A percentile compares a stretch with the other conserved stretches of the same genome.
These are phyloP conservation scores for Trametes sp. DNA, from an alignment of 1,284 basidiomycete species.

Conservation along the genomic window DNA sequence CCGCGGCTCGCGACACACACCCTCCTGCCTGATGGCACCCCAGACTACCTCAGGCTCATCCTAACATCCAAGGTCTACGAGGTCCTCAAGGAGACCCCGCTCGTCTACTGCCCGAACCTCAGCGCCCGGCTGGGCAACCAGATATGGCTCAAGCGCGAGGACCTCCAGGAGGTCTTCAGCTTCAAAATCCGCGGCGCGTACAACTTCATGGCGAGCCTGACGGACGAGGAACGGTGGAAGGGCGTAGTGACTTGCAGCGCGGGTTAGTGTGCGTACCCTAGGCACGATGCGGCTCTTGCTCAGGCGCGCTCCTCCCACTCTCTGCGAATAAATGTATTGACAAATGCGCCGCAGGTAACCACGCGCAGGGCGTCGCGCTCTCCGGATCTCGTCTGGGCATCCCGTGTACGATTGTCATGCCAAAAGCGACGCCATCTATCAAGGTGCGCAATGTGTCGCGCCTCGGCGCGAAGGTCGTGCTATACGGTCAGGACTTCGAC, in stretches of 20 bases:
- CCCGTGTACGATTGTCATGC: slow-evolving; percentile 99
- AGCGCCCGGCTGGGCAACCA: slow-evolving; percentile 90
- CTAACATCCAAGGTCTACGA: slow-evolving; percentile 95
- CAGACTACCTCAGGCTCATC: slow-evolving; percentile 95
- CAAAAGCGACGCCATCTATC: slow-evolving; percentile 93
- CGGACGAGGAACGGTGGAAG: slow-evolving; percentile 92
- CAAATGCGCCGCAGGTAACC: slow-evolving; percentile 76
- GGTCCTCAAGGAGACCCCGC: slow-evolving; percentile 91
- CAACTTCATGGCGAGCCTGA: slow-evolving; percentile 96
- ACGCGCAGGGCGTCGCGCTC: slow-evolving; percentile 98
- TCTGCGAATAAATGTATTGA: neutral
- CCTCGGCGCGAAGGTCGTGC: slow-evolving; percentile 92
- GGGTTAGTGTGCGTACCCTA: slow-evolving; percentile 75
- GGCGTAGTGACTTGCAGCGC: slow-evolving; percentile 98
- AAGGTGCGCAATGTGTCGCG: slow-evolving; percentile 95
- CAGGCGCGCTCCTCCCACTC: neutral
- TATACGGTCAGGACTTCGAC: slow-evolving; percentile 95
- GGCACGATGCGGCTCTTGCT: slow-evolving; percentile 1
- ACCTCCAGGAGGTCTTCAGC: slow-evolving; percentile 96
- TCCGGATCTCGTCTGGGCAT: slow-evolving; percentile 88
- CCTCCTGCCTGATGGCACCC: slow-evolving; percentile 74
- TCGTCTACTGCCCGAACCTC: slow-evolving; percentile 87
- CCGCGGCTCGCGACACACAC: slow-evolving; percentile 73
- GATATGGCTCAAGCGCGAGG: slow-evolving; percentile 95
- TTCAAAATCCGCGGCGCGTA: slow-evolving; percentile 99